A percentile compares a stretch with the other conserved stretches of the same genome.
phyloP scores from a whole-genome alignment of 2,329 filamentous ascomycete genomes.

The Botryotinia calthae region DNA sequence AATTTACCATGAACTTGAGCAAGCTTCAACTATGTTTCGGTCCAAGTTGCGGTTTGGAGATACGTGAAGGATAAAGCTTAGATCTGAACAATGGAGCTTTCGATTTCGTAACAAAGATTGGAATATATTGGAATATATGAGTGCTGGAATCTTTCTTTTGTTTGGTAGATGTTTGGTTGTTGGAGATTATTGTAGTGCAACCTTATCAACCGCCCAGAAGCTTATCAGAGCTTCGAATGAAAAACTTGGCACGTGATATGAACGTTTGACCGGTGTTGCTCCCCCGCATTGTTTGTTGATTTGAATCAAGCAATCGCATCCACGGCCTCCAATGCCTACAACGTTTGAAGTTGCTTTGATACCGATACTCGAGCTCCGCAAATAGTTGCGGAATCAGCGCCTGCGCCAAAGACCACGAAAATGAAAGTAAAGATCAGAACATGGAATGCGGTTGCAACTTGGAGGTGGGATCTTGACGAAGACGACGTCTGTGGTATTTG shows the following conservation, averaged over 20 bases:
- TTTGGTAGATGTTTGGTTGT: background rate
- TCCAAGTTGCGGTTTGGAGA: background rate
- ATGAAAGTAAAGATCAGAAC: constrained; percentile 97
- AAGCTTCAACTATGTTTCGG: too few relatives aligned
- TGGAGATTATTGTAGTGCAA: background rate
- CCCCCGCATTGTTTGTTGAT: background rate
- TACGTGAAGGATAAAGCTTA: background rate
- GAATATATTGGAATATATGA: background rate
- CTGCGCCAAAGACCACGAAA: background rate
- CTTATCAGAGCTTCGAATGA: background rate
- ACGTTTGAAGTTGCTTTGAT: background rate
- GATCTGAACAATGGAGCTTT: background rate
- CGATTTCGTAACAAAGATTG: background rate
- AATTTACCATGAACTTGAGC: background rate
- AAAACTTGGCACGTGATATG: background rate
- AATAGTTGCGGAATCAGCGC: background rate
- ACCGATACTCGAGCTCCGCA: background rate
- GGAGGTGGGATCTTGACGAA: constrained; percentile 96
- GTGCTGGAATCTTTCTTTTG: background rate
- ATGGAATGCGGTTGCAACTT: constrained; percentile 93
- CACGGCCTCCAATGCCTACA: background rate
- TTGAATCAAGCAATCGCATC: background rate
- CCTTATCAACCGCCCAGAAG: background rate
- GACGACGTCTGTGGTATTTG: constrained; percentile 99
- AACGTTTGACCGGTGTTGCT: background rate